Conservation (phyloP, 257 asterid genomes). For the Agastache rugosa region DNA sequence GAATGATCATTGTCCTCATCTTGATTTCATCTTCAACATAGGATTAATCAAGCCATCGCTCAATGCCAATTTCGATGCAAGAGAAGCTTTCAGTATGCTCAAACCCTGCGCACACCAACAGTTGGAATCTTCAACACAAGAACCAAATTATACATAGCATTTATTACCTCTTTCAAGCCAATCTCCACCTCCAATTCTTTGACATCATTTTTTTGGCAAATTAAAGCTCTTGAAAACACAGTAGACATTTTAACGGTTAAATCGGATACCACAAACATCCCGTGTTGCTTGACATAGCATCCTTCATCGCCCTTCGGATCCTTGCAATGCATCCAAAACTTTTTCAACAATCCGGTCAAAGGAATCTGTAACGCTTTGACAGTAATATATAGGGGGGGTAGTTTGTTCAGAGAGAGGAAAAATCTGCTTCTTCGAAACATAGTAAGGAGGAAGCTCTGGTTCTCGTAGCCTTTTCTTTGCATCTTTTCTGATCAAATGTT, state of each 20-base stretch:
- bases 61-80: no score
- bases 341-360: neutral
- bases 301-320: conserved; percentile 1
- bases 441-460: neutral
- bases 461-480: neutral
- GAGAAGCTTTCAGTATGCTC: no score
- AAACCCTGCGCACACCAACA: no score
- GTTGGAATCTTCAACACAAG: no score
- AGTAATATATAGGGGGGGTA: neutral
- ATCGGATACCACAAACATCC: neutral
- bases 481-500: neutral
- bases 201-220: neutral
- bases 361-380: neutral
- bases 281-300: neutral
- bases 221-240: neutral
- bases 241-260: neutral
- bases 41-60: no score
- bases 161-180: conserved; percentile 38
- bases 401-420: neutral
- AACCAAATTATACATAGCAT: neutral
- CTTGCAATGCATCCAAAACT: neutral
- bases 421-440: neutral
- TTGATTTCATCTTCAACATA: no score
- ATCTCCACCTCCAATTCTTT: conserved; percentile 11
- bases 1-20: no score